A percentile compares a stretch with the other conserved stretches of the same genome.
Conservation (phyloP, 495 filamentous ascomycete species). For the Lasiosphaeria hispida region DNA sequence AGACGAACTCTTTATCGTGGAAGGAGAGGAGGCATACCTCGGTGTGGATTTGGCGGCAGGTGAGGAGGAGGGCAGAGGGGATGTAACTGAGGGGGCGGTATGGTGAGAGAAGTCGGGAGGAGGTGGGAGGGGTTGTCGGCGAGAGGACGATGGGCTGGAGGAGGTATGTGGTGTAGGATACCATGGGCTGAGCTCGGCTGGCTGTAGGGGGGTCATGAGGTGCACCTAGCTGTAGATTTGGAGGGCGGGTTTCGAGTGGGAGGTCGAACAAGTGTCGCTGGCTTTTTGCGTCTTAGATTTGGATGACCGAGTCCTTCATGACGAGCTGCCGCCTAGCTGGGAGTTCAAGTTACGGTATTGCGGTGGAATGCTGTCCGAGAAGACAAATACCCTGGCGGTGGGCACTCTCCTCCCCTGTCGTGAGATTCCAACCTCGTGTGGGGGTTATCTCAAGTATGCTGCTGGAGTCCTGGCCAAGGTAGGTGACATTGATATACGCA, state of each 20-base stretch:
- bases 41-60: conserved; percentile 33
- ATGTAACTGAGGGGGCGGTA: conserved; percentile 30
- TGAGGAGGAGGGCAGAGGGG: conserved; percentile 28
- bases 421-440: no score
- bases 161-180: conserved; percentile 31
- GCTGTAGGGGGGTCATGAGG: conserved; percentile 34
- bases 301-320: neutral
- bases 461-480: no score
- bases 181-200: conserved; percentile 40
- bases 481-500: no score
- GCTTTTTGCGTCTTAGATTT: no score
- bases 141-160: conserved; percentile 21
- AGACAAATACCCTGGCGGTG: no score
- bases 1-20: conserved; percentile 39
- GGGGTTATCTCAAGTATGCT: no score
- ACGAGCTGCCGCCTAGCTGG: neutral
- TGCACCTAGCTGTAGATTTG: conserved; percentile 36
- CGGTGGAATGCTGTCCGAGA: no score
- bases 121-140: no score
- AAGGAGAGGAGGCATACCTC: conserved; percentile 34
- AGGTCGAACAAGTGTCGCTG: conserved; percentile 26
- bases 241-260: conserved; percentile 34
- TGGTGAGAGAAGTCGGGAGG: conserved; percentile 25
- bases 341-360: neutral
- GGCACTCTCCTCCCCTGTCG: no score